Evolutionary conservation across 495 filamentous ascomycete species (phyloP).

Genomic region (Penicillium mononematosum): DNA sequence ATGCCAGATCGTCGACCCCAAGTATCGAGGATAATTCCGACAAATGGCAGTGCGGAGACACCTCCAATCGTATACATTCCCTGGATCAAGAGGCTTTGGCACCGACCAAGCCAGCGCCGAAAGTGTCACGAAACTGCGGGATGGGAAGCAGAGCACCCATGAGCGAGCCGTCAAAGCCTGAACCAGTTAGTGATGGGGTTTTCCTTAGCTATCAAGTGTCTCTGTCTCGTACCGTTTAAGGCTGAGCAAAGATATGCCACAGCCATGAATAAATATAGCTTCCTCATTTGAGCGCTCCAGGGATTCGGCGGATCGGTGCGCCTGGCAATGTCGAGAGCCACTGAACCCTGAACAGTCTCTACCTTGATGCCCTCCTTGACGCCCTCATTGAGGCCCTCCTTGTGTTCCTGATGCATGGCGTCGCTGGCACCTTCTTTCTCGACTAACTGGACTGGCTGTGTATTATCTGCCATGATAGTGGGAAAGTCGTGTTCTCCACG

Average conservation of each 20-base stretch:
- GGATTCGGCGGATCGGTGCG: conserved; percentile 15
- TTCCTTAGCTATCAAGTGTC: not conserved
- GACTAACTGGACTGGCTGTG: not conserved
- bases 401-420: conserved; percentile 8
- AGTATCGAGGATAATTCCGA: conserved; percentile 49
- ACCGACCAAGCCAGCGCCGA: conserved; percentile 16
- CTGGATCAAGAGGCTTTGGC: conserved; percentile 52
- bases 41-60: conserved; percentile 52
- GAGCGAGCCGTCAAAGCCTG: conserved; percentile 18
- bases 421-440: conserved; percentile 4
- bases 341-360: conserved; percentile 16
- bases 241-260: conserved; percentile 17
- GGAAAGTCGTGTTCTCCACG: not conserved
- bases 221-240: conserved; percentile 1
- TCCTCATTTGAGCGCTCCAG: conserved; percentile 15
- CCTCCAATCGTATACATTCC: conserved; percentile 59
- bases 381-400: conserved; percentile 10
- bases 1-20: conserved; percentile 64
- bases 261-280: conserved; percentile 12
- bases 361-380: conserved; percentile 11
- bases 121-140: conserved; percentile 10
- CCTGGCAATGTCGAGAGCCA: conserved; percentile 17
- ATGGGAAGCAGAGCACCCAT: conserved; percentile 18
- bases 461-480: conserved; percentile 4
- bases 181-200: not conserved